These are phyloP conservation scores for Boletus austroedulis DNA, from an alignment of 1,284 basidiomycete genomes.

Conservation along the genomic window DNA sequence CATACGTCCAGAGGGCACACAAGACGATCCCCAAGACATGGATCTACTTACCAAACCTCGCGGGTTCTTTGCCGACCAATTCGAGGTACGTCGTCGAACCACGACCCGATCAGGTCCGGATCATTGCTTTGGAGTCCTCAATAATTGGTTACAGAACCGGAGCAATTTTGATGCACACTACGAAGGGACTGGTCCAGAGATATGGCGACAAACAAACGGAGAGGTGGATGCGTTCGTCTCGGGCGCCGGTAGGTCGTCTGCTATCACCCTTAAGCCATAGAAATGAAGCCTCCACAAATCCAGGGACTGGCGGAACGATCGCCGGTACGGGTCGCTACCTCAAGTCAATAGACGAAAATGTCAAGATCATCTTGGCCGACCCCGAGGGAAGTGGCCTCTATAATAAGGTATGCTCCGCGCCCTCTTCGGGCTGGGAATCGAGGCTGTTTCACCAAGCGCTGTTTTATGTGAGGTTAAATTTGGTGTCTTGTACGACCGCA, in stretches of 20 bases:
- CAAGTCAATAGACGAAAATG: slow-evolving; percentile 62
- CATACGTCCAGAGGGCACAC: slow-evolving; percentile 39
- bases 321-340: slow-evolving; percentile 83
- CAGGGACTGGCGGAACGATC: slow-evolving; percentile 93
- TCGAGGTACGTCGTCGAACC: slow-evolving; percentile 57
- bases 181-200: slow-evolving; percentile 90
- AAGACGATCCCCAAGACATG: slow-evolving; percentile 38
- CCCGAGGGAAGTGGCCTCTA: slow-evolving; percentile 94
- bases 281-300: not conserved
- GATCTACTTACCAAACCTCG: slow-evolving; percentile 51
- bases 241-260: slow-evolving; percentile 70
- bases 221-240: slow-evolving; percentile 84
- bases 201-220: slow-evolving; percentile 90
- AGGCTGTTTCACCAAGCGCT: not conserved
- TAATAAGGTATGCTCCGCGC: slow-evolving; percentile 65
- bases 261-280: not conserved
- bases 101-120: not conserved
- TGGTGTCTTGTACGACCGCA: slow-evolving; percentile 91
- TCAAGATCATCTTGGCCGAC: slow-evolving; percentile 82
- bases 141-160: slow-evolving; percentile 75
- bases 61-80: slow-evolving; percentile 93
- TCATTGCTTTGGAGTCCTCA: too few species aligned
- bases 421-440: too few species aligned
- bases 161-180: slow-evolving; percentile 92
- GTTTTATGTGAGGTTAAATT: slow-evolving; percentile 61